A percentile compares a stretch with the other conserved stretches of the same genome.
phyloP scores from a whole-genome alignment of 345 rosid genomes.

The Salix brachista region DNA sequence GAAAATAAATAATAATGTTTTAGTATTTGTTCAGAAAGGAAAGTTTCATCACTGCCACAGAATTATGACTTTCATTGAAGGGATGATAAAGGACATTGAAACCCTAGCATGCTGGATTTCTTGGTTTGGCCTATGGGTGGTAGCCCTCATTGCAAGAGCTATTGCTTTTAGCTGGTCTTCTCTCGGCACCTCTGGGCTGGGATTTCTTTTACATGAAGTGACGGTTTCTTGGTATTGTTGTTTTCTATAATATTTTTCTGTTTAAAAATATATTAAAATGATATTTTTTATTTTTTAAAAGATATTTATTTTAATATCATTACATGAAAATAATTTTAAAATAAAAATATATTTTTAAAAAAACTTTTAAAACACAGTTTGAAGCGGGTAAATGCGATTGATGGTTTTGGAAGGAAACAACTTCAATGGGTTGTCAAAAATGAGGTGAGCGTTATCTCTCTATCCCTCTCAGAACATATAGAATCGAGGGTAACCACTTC shows the following conservation, averaged over 20 bases:
- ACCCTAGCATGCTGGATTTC: background rate
- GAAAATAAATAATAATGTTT: too few species aligned
- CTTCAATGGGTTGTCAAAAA: constrained; percentile 24
- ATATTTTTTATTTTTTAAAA: too few species aligned
- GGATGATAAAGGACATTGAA: background rate
- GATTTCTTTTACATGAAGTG: constrained; percentile 16
- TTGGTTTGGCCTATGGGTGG: background rate
- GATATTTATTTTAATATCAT: too few species aligned
- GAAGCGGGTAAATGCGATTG: constrained; percentile 17
- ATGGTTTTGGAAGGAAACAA: constrained; percentile 42
- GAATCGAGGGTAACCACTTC: constrained; percentile 2
- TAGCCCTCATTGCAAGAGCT: constrained; percentile 12
- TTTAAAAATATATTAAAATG: too few species aligned
- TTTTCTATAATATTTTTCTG: too few species aligned
- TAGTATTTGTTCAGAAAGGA: background rate
- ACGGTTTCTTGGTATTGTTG: too few species aligned
- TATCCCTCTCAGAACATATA: background rate
- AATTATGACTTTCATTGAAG: too few species aligned
- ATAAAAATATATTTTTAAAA: too few species aligned
- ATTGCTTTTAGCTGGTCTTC: constrained; percentile 12
- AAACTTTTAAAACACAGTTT: too few species aligned
- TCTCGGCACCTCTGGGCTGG: background rate
- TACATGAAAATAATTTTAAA: too few species aligned
- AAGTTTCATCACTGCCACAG: too few species aligned
- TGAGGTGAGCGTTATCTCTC: constrained; percentile 21